Evolutionary conservation across 768 basidiomycete species (phyloP), one percentile per base, ranked within the genome.

Genomic region (Lentinula aciculospora): DNA sequence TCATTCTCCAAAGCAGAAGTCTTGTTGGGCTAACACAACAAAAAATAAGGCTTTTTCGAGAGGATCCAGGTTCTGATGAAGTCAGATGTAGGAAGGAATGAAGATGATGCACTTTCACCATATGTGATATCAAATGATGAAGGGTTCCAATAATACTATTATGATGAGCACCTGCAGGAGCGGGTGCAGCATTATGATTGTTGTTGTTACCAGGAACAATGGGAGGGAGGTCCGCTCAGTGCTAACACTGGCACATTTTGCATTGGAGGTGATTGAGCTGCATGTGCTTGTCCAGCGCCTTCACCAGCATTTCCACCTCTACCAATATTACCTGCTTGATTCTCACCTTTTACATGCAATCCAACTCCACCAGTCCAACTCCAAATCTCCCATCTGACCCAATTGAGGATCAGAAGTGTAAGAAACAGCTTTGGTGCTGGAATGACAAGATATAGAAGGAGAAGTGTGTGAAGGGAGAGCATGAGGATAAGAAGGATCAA

Each of bases 381-480:
- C 86, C 86, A 89, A 32, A 86, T 82, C 68, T 91, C 89, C 66
- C 88, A 91, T 25, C 86, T 56, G 68, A 88, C 81, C 86, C 86
- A 90, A 2, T 75, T 80, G 25, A 84, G 70, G 29, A 91, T 77
- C 57, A 89, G 71, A 37, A 88, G 62, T 32, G 83, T 86, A 59
- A 90, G 80, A 19, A 90, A 66, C 5, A 89, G 89, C 56, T 88
- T 87, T 62, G 85, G 78, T 6, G 85, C 79, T 0, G 89, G 89
- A 3, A 85, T 84, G 64, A 91, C 84, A 68, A 91, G 89, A 69
- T 90, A 91, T 3, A 91, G 74, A 28, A 91, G 72, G 12, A 91
- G 74, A 12, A 81, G 63, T 3, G 85, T 88, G 54, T 88, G 84
- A 64, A 90, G 75, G 6, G 81, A 57, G n/a, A 90, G 77, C 77